These are phyloP conservation scores for Diaporthe citri DNA, from an alignment of 2,329 filamentous ascomycete genomes.

Conservation along the genomic window DNA sequence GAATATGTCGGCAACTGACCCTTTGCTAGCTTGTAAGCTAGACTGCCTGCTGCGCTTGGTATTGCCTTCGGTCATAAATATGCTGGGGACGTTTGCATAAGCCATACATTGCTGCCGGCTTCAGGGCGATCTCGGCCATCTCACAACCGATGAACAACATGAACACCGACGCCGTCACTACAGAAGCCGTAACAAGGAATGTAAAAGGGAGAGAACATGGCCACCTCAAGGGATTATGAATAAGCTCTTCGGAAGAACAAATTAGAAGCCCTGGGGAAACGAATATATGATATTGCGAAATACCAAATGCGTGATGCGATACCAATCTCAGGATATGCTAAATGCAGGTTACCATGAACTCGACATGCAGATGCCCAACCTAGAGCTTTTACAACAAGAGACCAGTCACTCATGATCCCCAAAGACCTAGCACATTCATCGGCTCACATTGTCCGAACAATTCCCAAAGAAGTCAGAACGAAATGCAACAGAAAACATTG, in stretches of 20 bases:
- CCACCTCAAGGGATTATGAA: not conserved
- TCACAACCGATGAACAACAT: too few species aligned
- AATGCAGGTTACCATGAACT: not conserved
- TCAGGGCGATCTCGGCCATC: not conserved
- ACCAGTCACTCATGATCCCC: not conserved
- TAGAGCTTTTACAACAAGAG: not conserved
- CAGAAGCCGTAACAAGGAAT: not conserved
- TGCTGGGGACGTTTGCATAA: not conserved
- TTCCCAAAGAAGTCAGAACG: not conserved
- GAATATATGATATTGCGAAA: not conserved
- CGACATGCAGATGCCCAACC: not conserved
- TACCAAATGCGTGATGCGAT: constrained; percentile 3
- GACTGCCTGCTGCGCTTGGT: too few species aligned
- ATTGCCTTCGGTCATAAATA: not conserved
- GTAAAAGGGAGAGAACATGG: not conserved
- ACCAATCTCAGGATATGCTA: constrained; percentile 13
- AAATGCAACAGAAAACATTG: not conserved
- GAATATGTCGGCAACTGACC: too few species aligned
- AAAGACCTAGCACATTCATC: not conserved
- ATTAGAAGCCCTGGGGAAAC: not conserved
- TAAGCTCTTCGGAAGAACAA: not conserved
- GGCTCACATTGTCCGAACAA: not conserved
- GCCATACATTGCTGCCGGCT: not conserved
- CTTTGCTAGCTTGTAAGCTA: not conserved
- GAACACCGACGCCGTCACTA: not conserved